Conservation (phyloP, 495 filamentous ascomycete genomes). For the Hyaloscypha hepaticicola region DNA sequence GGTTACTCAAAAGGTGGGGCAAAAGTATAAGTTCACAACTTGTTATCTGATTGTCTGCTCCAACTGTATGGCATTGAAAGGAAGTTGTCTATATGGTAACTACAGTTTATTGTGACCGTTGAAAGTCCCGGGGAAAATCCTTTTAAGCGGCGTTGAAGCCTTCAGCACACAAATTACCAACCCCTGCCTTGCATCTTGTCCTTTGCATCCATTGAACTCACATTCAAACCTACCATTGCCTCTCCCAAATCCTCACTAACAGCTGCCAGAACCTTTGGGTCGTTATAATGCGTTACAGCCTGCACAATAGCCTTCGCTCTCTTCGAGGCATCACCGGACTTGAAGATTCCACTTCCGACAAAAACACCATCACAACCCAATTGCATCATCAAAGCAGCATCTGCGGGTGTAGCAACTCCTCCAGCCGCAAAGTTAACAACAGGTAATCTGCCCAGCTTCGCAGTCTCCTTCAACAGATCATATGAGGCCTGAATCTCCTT, state of each 20-base stretch:
- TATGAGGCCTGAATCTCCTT: constrained; percentile 77
- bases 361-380: constrained; percentile 97
- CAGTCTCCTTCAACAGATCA: constrained; percentile 79
- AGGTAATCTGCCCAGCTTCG: constrained; percentile 81
- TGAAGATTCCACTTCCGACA: constrained; percentile 96
- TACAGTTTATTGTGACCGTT: background rate
- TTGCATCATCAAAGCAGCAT: constrained; percentile 99
- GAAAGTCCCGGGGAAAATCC: background rate
- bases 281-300: constrained; percentile 85
- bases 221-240: constrained; percentile 95
- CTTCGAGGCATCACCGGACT: constrained; percentile 83
- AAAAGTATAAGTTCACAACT: too few relatives aligned
- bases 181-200: constrained; percentile 86
- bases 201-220: constrained; percentile 64
- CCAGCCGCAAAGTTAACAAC: constrained; percentile 99
- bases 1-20: background rate
- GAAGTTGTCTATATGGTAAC: background rate
- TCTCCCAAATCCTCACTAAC: constrained; percentile 84
- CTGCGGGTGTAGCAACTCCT: constrained; percentile 91
- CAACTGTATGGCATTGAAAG: too few relatives aligned
- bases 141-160: background rate
- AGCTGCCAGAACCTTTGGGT: constrained; percentile 83
- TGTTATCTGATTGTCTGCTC: too few relatives aligned
- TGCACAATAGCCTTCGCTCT: constrained; percentile 92
- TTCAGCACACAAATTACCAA: constrained; percentile 56